Evolutionary conservation across 306 rosid genomes (phyloP), one percentile per base, ranked within the genome.

Genomic region (Lathyrus aphaca): DNA sequence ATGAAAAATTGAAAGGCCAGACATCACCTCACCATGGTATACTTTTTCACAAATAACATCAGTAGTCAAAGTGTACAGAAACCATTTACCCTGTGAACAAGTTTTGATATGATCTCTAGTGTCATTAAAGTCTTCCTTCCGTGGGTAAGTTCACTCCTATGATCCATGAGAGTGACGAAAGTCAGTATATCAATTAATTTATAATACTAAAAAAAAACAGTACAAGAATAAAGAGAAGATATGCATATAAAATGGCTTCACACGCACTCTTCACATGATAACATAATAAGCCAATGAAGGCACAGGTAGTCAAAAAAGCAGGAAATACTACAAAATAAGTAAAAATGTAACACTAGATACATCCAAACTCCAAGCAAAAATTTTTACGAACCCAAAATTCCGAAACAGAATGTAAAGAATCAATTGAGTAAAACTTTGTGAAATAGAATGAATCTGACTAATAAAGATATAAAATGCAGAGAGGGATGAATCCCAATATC

Each of bases 81-180:
- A 82, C 12, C 13, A 56, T 56, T 88, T 94, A 94, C 98, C 96
- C 90, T 79, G 30, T 77, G 83, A 72, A 87, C 86, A 75, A 90
- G 90, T 62, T 87, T 94, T 18, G 88, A 86, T 76, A 94, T 81
- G 84, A 94, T 88, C 71, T 90, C 98, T 57, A 94, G 49, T 11
- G 90, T 90, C 46, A 51, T 74, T 76, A 94, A 64, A 73, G 88
- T 89, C 89, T 85, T 94, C 81, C 86, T 86, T 73, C 97, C 98
- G 38, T 94, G 95, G 66, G 84, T 83, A 79, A 94, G 91, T 77
- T 94, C 92, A 75, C 87, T 83, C 89, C 98, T 94, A 71, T 66
- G 39, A 72, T 59, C 74, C 83, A 73, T 68, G 57, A 68, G 50
- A 83, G 15, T 32, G 49, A 79, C 57, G 63, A 29, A 37, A 60